Evolutionary conservation across 352 stramenopile genomes (phyloP), one percentile per base, ranked within the genome.

Genomic region (Pythium monospermum): DNA sequence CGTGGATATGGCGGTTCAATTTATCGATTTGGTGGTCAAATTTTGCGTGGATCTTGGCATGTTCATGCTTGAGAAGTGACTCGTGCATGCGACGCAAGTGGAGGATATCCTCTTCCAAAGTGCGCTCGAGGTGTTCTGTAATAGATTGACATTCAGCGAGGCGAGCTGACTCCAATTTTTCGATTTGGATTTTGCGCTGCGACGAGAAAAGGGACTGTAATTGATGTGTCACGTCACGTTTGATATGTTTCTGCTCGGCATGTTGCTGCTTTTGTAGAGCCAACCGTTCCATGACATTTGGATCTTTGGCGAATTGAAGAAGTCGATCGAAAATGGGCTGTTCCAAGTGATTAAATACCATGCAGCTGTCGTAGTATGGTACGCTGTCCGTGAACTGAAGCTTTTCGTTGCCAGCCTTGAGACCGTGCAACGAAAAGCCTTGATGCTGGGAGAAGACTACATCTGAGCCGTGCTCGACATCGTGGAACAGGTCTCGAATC

Each of bases 311-410:
- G 46, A 88, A 91, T 21, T 76, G 41, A 12, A 87, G 26, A 8
- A 91, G 54, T 5, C 80, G 80, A 32, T 87, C 76, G 13, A 91
- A 67, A 18, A 91, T 67, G 0, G 80, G 75, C 46, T 82, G 62
- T 31, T 87, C 77, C 7, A 91, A 55, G 59, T 91, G 80, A 22
- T 87, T 86, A 56, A 80, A 86, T 6, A 73, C 66, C n/a, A 58
- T 50, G 43, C 44, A 68, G 0, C 42, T 69, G 31, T 86, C 75
- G 51, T 88, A 91, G n/a, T 66, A 74, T 32, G 71, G 59, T 11
- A 74, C 76, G 16, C 52, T 65, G 30, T 91, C 80, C 1, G 76
- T 87, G 32, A 91, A 41, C 13, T 84, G 46, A 12, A 91, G 43
- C 38, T 64, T 76, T n/a, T 91, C 80, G 7, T 64, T 59, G 1